Evolutionary conservation across 2,329 filamentous ascomycete species (phyloP).

Genomic region (Diaporthe ilicicola): DNA sequence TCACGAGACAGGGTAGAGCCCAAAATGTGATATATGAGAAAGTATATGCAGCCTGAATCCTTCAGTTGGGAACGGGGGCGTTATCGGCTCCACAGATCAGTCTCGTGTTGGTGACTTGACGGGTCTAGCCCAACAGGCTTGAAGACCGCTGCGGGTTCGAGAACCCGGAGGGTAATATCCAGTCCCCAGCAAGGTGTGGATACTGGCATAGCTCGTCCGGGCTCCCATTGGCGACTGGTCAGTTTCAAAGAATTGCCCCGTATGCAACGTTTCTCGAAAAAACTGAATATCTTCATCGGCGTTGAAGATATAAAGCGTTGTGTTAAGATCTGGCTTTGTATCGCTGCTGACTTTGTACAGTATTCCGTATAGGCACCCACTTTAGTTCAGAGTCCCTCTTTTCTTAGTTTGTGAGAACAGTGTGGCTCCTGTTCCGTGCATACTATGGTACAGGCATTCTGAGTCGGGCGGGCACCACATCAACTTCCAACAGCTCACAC

Average conservation of each 20-base stretch:
- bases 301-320: background rate
- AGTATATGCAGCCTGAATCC: background rate
- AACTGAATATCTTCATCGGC: background rate
- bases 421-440: background rate
- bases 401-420: background rate
- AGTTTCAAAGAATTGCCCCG: background rate
- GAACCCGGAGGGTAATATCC: background rate
- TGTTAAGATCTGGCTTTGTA: background rate
- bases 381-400: background rate
- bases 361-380: background rate
- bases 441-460: slow-evolving; percentile 6
- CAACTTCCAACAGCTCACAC: background rate
- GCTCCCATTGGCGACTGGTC: background rate
- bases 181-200: background rate
- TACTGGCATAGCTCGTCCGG: background rate
- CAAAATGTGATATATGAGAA: slow-evolving; percentile 8
- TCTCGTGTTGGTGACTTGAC: background rate
- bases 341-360: background rate
- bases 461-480: background rate
- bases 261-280: background rate
- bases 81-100: background rate
- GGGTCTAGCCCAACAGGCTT: background rate
- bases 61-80: background rate
- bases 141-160: background rate
- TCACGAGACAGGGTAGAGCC: background rate